Evolutionary conservation across 257 asterid genomes (phyloP).

Genomic region (Gentiana macrophylla): DNA sequence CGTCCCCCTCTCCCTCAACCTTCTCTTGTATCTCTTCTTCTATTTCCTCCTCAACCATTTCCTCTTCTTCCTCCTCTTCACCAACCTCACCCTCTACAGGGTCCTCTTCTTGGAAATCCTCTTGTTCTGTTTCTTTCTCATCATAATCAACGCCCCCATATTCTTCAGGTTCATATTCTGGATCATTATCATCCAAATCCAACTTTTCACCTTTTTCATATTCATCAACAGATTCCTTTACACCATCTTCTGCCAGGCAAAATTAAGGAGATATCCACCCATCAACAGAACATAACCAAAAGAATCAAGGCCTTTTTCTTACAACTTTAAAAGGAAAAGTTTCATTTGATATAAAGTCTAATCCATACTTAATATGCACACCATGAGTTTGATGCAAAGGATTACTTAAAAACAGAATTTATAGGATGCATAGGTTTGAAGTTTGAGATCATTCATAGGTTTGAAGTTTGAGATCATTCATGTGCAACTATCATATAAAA

Average conservation of each 20-base stretch:
- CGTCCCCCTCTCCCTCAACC: constrained; percentile 61
- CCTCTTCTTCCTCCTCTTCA: constrained; percentile 59
- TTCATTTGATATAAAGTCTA: background rate
- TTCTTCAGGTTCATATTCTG: constrained; percentile 94
- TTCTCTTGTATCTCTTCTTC: constrained; percentile 53
- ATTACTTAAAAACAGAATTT: background rate
- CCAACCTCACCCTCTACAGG: constrained; percentile 58
- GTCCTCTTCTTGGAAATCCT: constrained; percentile 48
- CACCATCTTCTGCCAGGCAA: constrained; percentile 50
- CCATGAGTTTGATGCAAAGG: background rate
- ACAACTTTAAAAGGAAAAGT: constrained; percentile 7
- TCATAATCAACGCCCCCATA: constrained; percentile 69
- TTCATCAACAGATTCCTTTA: constrained; percentile 63
- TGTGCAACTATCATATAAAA: background rate
- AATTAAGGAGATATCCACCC: constrained; percentile 19
- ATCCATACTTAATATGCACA: constrained; percentile 2
- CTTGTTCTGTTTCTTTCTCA: constrained; percentile 79
- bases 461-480: too few species aligned
- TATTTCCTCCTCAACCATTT: constrained; percentile 54
- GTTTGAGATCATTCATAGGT: background rate
- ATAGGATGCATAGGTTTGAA: background rate
- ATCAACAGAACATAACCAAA: constrained; percentile 22
- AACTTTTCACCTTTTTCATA: constrained; percentile 78
- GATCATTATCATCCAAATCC: constrained; percentile 94
- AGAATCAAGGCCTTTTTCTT: constrained; percentile 1